phyloP scores from a whole-genome alignment of 116 monocot genomes.

The Phalaenopsis hybrid region DNA sequence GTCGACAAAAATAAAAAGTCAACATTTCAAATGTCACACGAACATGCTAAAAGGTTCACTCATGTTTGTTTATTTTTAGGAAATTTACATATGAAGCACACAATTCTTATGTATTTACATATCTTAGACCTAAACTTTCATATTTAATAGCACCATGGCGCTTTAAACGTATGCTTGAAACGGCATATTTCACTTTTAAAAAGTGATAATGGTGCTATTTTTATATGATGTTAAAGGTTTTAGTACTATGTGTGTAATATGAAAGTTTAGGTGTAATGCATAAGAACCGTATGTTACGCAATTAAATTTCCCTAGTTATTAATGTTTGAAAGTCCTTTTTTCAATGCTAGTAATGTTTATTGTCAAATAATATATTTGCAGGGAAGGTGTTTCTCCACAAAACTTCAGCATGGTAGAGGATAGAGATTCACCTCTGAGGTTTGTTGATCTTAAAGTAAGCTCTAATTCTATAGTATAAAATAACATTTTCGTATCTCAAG shows the following conservation, averaged over 20 bases:
- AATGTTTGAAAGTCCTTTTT: not conserved
- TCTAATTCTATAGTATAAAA: not conserved
- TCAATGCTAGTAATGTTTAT: not conserved
- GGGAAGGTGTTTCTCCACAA: conserved; percentile 39
- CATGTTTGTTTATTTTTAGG: not conserved
- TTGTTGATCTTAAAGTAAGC: conserved; percentile 56
- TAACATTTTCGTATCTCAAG: not conserved
- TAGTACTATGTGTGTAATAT: too few species aligned
- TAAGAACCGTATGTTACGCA: too few species aligned
- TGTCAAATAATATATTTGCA: conserved; percentile 14
- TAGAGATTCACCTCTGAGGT: conserved; percentile 46
- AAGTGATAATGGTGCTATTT: too few species aligned
- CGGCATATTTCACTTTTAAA: too few species aligned
- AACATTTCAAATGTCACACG: conserved; percentile 11
- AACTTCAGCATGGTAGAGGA: conserved; percentile 38
- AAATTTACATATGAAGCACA: too few species aligned
- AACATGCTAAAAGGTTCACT: conserved; percentile 20
- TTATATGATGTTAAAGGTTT: too few species aligned
- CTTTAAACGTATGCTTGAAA: too few species aligned
- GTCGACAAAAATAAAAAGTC: conserved; percentile 21
- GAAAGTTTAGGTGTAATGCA: too few species aligned
- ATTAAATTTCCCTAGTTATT: not conserved
- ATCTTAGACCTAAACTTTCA: too few species aligned
- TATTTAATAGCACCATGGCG: too few species aligned
- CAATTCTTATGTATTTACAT: too few species aligned